Base-by-base conservation (phyloP, 345 rosid genomes). In the Tarenaya hassleriana region DNA sequence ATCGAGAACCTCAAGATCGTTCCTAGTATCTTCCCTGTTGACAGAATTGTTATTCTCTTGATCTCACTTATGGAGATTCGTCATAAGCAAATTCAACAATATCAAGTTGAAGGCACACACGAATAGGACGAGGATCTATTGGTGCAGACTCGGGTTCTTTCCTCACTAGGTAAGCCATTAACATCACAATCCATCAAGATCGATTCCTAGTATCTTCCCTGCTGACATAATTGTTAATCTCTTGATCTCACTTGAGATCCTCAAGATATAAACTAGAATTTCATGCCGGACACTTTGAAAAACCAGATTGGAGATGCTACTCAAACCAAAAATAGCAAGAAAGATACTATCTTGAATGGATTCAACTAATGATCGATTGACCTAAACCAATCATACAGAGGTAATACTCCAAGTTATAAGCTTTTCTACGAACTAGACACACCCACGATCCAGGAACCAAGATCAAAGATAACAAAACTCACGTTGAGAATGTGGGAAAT, bases 401-500 rank as follows among this genome's bases (percentile, higher is more conserved):
- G 5, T 42, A 42, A 42, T 4, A 3, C 47, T 15, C 15, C 14
- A 41, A 42, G 18, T 15, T n/a, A n/a, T n/a, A n/a, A n/a, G n/a
- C 4, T 37, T 14, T 37, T 14, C 42, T 3, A 10, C 1, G 18
- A 19, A 5, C 16, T 43, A 8, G 34, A 15, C 17, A 1, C 15
- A 41, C 17, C 4, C 5, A 31, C n/a, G 51, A 56, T 5, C 47
- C 9, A 42, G n/a, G 9, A 7, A 42, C 21, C 13, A 14, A 18
- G 9, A 42, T 15, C 47, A 3, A 16, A 29, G 13, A 5, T 7
- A 34, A 5, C 19, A 8, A 60, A 35, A n/a, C 77, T 71, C 42
- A 92, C 98, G 75, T 92, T 92, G 69, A 92, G 98, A 51, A 88
- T 66, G 19, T 88, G 86, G 62, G 95, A 65, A 31, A 92, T 88